Base-by-base conservation (phyloP, 2,329 filamentous ascomycete genomes). In the Thelonectria olida region DNA sequence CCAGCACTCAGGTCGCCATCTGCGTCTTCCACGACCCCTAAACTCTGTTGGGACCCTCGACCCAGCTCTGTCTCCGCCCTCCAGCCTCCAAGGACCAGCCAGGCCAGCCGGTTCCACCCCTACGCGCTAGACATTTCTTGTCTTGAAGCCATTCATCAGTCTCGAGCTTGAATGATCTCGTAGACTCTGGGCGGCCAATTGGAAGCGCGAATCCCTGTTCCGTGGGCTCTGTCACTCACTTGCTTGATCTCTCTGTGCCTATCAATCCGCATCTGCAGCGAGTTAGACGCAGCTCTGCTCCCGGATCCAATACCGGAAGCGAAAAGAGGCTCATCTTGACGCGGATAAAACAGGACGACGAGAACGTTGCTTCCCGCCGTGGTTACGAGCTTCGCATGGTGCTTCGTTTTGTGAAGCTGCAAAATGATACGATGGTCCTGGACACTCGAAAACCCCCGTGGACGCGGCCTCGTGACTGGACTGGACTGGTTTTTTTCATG, bases 231-330 rank as follows among this genome's bases (percentile, higher is more conserved):
- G 58, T 50, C 15, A 54, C 41, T 50, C 64, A 36, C 55, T n/a
- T 50, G 42, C 36, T 45, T 61, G 28, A 42, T 34, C 45, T 22
- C 27, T 56, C 50, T 23, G 47, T 48, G 55, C 66, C 68, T 71
- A 68, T 69, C 61, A 63, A 12, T 62, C 47, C n/a, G 31, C n/a
- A 15, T 19, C 41, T 53, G 49, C 48, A 19, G 38, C 48, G 47
- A 53, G 27, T 48, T 20, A 17, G 27, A 17, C n/a, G n/a, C n/a
- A n/a, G 59, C 65, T 62, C 54, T 59, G 63, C 42, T 49, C 61
- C 27, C 25, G 56, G 68, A 52, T 68, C 44, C 57, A 65, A 59
- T 60, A 44, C 58, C 53, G 61, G 38, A 61, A 50, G 52, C 19
- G 17, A 55, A 27, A 39, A 61, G 57, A 28, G 48, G 49, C 48